Conservation (phyloP, 805 yeast genomes). For the Brettanomyces anomalus region DNA sequence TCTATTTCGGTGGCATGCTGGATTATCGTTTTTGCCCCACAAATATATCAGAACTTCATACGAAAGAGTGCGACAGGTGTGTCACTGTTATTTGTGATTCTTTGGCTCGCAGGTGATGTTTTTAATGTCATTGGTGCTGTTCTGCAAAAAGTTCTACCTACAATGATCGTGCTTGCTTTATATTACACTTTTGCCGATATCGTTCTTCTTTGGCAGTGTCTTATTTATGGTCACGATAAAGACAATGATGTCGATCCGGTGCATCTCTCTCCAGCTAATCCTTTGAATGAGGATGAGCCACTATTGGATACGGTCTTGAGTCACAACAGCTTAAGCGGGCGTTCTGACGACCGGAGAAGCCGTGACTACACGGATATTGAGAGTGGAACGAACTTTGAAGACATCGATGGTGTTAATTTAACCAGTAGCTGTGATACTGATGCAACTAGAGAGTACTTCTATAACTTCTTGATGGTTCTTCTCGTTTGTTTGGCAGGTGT, state of each 20-base stretch:
- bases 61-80: conserved; percentile 86
- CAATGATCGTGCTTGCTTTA: conserved; percentile 87
- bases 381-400: conserved; percentile 22
- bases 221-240: conserved; percentile 60
- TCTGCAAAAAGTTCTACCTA: conserved; percentile 83
- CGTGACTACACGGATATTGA: conserved; percentile 7
- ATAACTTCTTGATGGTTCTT: conserved; percentile 44
- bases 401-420: conserved; percentile 23
- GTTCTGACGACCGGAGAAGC: background rate
- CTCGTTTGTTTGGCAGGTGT: conserved; percentile 72
- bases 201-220: conserved; percentile 74
- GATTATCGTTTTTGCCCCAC: conserved; percentile 97
- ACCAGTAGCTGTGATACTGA: conserved; percentile 4
- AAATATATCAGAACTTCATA: conserved; percentile 82
- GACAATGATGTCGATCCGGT: conserved; percentile 51
- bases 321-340: background rate
- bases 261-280: conserved; percentile 85
- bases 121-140: conserved; percentile 90
- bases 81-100: conserved; percentile 72
- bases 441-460: conserved; percentile 19
- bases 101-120: conserved; percentile 92
- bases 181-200: conserved; percentile 91
- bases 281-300: conserved; percentile 56
- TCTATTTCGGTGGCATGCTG: conserved; percentile 95
- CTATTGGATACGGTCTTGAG: conserved; percentile 48